Percentiles rank a stretch among this genome's conserved stretches.
phyloP scores from a whole-genome alignment of 768 basidiomycete genomes.

The Amanita rimosa region DNA sequence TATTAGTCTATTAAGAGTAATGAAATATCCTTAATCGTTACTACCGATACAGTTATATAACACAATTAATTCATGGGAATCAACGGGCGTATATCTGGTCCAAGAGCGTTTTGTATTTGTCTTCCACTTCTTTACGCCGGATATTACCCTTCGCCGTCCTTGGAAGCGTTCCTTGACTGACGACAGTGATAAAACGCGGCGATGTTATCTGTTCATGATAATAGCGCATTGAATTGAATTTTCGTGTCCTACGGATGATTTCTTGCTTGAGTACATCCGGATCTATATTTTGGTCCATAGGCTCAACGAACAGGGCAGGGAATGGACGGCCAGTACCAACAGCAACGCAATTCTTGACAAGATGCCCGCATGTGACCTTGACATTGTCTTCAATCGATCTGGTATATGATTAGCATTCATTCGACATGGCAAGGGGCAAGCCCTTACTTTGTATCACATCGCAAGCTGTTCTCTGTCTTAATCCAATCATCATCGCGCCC shows the following conservation, averaged over 20 bases:
- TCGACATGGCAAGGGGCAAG: neutral
- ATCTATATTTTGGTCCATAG: conserved; percentile 34
- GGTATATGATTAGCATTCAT: neutral
- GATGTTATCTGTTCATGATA: conserved; percentile 68
- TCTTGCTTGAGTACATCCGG: conserved; percentile 53
- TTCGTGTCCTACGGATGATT: conserved; percentile 63
- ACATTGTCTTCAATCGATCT: conserved; percentile 67
- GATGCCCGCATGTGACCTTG: conserved; percentile 47
- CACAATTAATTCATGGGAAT: neutral
- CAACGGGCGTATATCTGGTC: conserved; percentile 40
- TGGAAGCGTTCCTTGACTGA: conserved; percentile 52
- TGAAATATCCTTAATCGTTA: neutral
- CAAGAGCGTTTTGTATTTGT: conserved; percentile 42
- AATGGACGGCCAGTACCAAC: conserved; percentile 70
- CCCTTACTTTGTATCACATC: conserved; percentile 59
- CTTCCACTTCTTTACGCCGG: conserved; percentile 66
- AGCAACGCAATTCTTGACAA: conserved; percentile 67
- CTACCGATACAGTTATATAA: neutral
- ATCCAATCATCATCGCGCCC: conserved; percentile 83
- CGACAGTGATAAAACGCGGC: conserved; percentile 54
- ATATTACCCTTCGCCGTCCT: conserved; percentile 80
- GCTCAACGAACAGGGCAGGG: conserved; percentile 68
- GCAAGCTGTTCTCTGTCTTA: conserved; percentile 67
- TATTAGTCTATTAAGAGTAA: neutral
- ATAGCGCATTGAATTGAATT: conserved; percentile 66